These are phyloP conservation scores for Suillus clintonianus DNA, from an alignment of 768 basidiomycete species.

Conservation along the genomic window DNA sequence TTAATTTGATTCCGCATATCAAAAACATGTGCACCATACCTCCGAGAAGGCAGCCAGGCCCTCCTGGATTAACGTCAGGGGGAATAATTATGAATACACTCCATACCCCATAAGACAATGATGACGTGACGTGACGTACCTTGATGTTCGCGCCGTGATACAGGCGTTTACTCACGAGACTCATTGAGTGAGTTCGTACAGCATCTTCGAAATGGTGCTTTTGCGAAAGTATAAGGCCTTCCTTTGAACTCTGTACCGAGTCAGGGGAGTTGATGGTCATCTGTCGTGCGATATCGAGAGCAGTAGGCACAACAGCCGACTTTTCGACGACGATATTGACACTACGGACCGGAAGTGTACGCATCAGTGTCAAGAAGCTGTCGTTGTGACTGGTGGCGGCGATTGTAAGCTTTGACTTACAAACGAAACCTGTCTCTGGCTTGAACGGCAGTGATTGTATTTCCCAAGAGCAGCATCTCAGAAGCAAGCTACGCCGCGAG, in stretches of 20 bases:
- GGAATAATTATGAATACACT: slow-evolving; percentile 5
- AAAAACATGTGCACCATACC: slow-evolving; percentile 39
- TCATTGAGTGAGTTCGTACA: slow-evolving; percentile 45
- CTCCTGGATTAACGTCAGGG: slow-evolving; percentile 44
- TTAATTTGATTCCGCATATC: background rate
- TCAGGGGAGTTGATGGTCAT: slow-evolving; percentile 75
- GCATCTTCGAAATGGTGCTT: slow-evolving; percentile 53
- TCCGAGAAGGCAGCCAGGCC: slow-evolving; percentile 69
- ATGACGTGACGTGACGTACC: slow-evolving; percentile 36
- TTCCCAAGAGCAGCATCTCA: slow-evolving; percentile 75
- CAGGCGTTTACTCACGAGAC: slow-evolving; percentile 50
- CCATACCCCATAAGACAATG: slow-evolving; percentile 6
- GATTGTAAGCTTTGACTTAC: slow-evolving; percentile 46
- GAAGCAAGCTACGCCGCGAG: slow-evolving; percentile 59
- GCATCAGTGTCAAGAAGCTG: slow-evolving; percentile 4
- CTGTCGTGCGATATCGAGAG: slow-evolving; percentile 59
- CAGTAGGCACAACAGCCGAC: slow-evolving; percentile 53
- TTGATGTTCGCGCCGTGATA: slow-evolving; percentile 72
- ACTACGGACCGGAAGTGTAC: slow-evolving; percentile 37
- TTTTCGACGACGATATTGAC: slow-evolving; percentile 71
- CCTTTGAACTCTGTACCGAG: slow-evolving; percentile 75
- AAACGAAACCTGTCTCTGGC: slow-evolving; percentile 74
- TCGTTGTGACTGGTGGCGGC: slow-evolving; percentile 5
- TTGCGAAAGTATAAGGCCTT: slow-evolving; percentile 60
- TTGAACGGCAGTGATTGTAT: slow-evolving; percentile 63